These are phyloP conservation scores for Erysimum pusillum DNA, from an alignment of 441 rosid genomes.

Conservation along the genomic window DNA sequence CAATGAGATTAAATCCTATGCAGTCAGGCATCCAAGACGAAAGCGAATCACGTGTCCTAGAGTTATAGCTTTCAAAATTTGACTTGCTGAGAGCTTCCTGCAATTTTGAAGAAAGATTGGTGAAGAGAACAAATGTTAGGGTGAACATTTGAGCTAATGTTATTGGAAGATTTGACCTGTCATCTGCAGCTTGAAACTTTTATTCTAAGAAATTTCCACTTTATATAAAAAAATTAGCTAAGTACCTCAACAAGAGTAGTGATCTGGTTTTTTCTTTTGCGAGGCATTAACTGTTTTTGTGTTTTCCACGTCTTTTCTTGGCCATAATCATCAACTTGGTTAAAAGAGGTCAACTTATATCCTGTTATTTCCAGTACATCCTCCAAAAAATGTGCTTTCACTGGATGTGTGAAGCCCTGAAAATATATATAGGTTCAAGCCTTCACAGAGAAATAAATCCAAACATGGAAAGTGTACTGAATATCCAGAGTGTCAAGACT, in stretches of 20 bases:
- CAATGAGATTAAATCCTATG: constrained; percentile 96
- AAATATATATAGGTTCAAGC: constrained; percentile 23
- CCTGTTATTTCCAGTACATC: constrained; percentile 92
- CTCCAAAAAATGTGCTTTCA: constrained; percentile 85
- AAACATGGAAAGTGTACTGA: not conserved
- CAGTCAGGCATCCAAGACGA: constrained; percentile 94
- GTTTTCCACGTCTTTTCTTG: constrained; percentile 99
- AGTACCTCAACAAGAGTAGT: constrained; percentile 96
- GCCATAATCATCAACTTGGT: constrained; percentile 99
- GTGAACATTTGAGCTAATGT: constrained; percentile 7
- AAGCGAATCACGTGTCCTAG: constrained; percentile 89
- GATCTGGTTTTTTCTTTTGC: constrained; percentile 95
- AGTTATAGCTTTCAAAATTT: constrained; percentile 83
- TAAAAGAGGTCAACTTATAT: constrained; percentile 83
- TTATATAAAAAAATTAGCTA: not conserved
- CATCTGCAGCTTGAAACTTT: constrained; percentile 23
- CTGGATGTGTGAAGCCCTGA: constrained; percentile 96
- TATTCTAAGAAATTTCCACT: constrained; percentile 31
- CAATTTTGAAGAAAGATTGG: constrained; percentile 18
- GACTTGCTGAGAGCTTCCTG: constrained; percentile 96
- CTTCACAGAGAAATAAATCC: constrained; percentile 12
- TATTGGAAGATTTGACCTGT: not conserved
- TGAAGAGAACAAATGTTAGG: constrained; percentile 5
- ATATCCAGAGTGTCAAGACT: constrained; percentile 37
- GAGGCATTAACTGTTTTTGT: constrained; percentile 87